These are phyloP conservation scores for Glycine latifolia DNA, from an alignment of 306 rosid species.

Conservation along the genomic window DNA sequence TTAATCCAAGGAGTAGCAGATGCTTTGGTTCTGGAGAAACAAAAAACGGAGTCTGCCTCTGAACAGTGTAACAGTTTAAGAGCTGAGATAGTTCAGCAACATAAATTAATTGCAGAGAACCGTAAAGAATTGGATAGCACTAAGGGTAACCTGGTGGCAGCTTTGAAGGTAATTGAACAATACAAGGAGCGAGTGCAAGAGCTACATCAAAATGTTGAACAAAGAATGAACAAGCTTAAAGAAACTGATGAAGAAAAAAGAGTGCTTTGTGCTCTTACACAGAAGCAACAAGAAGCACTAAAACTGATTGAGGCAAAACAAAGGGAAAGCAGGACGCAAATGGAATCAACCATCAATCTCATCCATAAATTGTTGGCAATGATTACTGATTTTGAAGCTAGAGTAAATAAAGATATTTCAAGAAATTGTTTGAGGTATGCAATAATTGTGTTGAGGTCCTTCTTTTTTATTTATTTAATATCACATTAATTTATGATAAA, in stretches of 20 bases:
- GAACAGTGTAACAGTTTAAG: constrained; percentile 57
- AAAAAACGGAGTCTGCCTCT: constrained; percentile 50
- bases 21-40: constrained; percentile 60
- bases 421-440: constrained; percentile 76
- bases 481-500: constrained; percentile 22
- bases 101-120: constrained; percentile 54
- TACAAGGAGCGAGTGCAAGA: constrained; percentile 49
- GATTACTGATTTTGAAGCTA: constrained; percentile 63
- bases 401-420: constrained; percentile 67
- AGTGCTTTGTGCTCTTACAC: constrained; percentile 46
- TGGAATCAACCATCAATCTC: constrained; percentile 56
- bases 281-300: constrained; percentile 57
- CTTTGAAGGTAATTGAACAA: constrained; percentile 54
- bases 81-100: constrained; percentile 52
- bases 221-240: constrained; percentile 48
- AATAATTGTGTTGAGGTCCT: constrained; percentile 13
- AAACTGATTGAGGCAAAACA: constrained; percentile 60
- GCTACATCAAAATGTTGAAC: constrained; percentile 58
- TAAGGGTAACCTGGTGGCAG: constrained; percentile 53
- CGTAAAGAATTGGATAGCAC: constrained; percentile 51
- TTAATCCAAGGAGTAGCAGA: constrained; percentile 54
- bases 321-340: constrained; percentile 63
- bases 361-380: constrained; percentile 50
- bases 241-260: constrained; percentile 62
- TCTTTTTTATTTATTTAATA: constrained; percentile 20